Percentiles rank a stretch among this genome's conserved stretches.
Evolutionary conservation across 2,329 filamentous ascomycete species (phyloP).

Genomic region (Ceratocystis papillata): DNA sequence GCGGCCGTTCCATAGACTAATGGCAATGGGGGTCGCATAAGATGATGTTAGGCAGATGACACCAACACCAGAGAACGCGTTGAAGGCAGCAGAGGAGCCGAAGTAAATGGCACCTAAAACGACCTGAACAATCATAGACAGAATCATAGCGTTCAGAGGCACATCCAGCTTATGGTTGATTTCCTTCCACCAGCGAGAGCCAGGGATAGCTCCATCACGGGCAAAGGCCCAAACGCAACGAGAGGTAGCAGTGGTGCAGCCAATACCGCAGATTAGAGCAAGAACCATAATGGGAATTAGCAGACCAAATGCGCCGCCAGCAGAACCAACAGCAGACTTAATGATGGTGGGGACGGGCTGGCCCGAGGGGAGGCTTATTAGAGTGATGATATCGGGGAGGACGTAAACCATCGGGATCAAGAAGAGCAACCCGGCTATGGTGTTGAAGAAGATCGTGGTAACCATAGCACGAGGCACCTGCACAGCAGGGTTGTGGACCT

Average conservation of each 20-base stretch:
- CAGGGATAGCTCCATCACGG: constrained; percentile 58
- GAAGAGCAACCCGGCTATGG: constrained; percentile 54
- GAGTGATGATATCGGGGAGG: constrained; percentile 48
- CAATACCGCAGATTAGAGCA: constrained; percentile 55
- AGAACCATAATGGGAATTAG: constrained; percentile 55
- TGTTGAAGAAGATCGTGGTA: constrained; percentile 55
- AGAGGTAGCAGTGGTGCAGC: constrained; percentile 58
- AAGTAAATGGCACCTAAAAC: constrained; percentile 58
- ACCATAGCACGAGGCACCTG: constrained; percentile 68
- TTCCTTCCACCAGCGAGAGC: constrained; percentile 48
- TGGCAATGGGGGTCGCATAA: constrained; percentile 56
- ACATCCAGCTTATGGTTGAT: constrained; percentile 54
- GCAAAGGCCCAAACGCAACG: constrained; percentile 60
- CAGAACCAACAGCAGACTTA: constrained; percentile 48
- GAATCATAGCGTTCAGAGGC: constrained; percentile 61
- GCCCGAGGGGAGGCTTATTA: constrained; percentile 43
- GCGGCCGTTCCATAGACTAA: constrained; percentile 51
- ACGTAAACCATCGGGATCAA: constrained; percentile 60
- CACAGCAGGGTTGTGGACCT: constrained; percentile 52
- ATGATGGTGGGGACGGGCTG: constrained; percentile 58
- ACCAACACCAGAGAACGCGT: constrained; percentile 58
- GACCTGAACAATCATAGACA: constrained; percentile 55
- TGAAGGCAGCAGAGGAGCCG: constrained; percentile 58
- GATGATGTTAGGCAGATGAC: constrained; percentile 59
- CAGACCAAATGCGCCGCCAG: constrained; percentile 52